Conservation (phyloP, 495 filamentous ascomycete species). For the Hapsidospora chrysogenum region DNA sequence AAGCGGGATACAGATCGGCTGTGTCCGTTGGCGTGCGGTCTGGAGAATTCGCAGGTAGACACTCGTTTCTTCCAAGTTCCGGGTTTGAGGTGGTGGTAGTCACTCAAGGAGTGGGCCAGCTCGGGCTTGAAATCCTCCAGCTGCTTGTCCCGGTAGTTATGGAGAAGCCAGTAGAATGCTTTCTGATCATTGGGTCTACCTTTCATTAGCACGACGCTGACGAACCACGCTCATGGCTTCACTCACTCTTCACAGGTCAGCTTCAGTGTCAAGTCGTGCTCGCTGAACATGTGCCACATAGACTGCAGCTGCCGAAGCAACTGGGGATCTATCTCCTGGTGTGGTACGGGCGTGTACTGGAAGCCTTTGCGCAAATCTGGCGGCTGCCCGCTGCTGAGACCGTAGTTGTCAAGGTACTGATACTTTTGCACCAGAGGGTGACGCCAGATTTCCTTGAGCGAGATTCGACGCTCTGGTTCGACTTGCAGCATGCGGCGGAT, state of each 20-base stretch:
- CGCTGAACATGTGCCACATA: slow-evolving; percentile 68
- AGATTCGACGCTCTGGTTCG: slow-evolving; percentile 59
- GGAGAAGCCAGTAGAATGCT: slow-evolving; percentile 72
- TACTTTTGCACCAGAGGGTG: slow-evolving; percentile 75
- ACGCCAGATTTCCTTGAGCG: slow-evolving; percentile 60
- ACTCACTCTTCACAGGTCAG: slow-evolving; percentile 50
- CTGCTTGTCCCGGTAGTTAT: slow-evolving; percentile 63
- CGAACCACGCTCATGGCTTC: background rate
- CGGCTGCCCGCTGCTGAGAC: slow-evolving; percentile 11
- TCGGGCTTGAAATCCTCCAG: slow-evolving; percentile 68
- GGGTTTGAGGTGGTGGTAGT: slow-evolving; percentile 65
- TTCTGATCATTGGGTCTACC: slow-evolving; percentile 71
- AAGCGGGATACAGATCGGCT: slow-evolving; percentile 47
- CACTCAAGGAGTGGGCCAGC: slow-evolving; percentile 64
- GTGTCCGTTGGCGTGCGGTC: slow-evolving; percentile 21
- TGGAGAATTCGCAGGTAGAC: slow-evolving; percentile 32
- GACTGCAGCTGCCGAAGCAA: slow-evolving; percentile 70
- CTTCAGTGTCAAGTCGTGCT: slow-evolving; percentile 49
- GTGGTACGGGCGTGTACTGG: slow-evolving; percentile 14
- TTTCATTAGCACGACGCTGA: slow-evolving; percentile 9
- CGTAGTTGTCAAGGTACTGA: slow-evolving; percentile 42
- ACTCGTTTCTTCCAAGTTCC: slow-evolving; percentile 28
- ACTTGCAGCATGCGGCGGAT: slow-evolving; percentile 57
- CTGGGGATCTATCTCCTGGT: slow-evolving; percentile 53
- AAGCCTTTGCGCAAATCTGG: slow-evolving; percentile 10